Conservation (phyloP, 176 grass and related monocot genomes). For the Oryza meridionalis region DNA sequence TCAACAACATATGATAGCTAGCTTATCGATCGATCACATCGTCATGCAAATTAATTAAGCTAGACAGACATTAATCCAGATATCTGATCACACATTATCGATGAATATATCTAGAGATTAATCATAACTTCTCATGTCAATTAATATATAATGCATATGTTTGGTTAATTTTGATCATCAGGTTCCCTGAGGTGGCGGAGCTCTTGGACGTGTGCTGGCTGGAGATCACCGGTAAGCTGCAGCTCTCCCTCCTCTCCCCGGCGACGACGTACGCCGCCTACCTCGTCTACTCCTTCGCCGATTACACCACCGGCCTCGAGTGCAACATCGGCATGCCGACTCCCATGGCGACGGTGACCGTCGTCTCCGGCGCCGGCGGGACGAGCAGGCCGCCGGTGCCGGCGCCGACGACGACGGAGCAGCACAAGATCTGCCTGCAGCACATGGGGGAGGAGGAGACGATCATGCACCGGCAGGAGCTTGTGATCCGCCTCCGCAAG, state of each 20-base stretch:
- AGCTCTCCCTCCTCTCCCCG: slow-evolving; percentile 48
- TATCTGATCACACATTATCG: neutral
- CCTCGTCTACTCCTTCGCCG: slow-evolving; percentile 59
- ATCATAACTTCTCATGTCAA: neutral
- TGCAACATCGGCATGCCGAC: slow-evolving; percentile 54
- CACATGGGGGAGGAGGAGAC: slow-evolving; percentile 51
- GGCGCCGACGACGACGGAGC: neutral
- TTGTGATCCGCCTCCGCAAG: slow-evolving; percentile 33
- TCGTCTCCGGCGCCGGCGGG: neutral
- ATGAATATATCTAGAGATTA: neutral
- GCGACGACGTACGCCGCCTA: slow-evolving; percentile 57
- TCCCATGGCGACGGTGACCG: slow-evolving; percentile 40
- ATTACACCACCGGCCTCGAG: slow-evolving; percentile 53
- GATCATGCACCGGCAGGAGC: slow-evolving; percentile 37
- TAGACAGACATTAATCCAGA: neutral
- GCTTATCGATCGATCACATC: too few relatives aligned
- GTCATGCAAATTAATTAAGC: too few relatives aligned
- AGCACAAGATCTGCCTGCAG: slow-evolving; percentile 52
- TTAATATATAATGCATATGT: neutral
- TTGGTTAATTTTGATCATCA: neutral
- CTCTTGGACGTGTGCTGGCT: slow-evolving; percentile 67
- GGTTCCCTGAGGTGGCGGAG: slow-evolving; percentile 68
- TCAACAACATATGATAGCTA: too few relatives aligned
- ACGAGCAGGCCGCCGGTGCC: neutral
- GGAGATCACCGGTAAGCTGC: slow-evolving; percentile 58